These are phyloP conservation scores for Nicotiana benthamiana DNA, from an alignment of 257 asterid species.

Conservation along the genomic window DNA sequence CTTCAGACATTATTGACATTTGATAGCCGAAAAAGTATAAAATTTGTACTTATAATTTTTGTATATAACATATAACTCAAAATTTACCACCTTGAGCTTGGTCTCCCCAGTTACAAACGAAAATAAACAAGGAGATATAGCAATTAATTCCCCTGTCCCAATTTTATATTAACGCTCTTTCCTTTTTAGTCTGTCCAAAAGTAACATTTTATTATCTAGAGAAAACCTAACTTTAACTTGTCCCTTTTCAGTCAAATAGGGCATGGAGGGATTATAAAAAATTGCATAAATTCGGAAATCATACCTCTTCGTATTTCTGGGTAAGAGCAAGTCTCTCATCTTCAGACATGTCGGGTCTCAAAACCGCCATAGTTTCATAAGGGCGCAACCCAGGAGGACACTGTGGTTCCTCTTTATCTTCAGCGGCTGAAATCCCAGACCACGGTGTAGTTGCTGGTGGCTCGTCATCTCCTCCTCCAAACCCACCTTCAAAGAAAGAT, in stretches of 20 bases:
- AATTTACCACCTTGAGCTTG: background rate
- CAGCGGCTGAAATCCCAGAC: slow-evolving; percentile 47
- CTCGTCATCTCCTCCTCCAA: slow-evolving; percentile 40
- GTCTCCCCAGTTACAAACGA: background rate
- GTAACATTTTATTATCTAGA: no score
- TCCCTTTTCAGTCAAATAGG: no score
- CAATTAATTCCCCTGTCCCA: background rate
- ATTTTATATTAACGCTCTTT: no score
- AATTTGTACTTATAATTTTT: no score
- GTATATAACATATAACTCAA: background rate
- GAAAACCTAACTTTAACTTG: no score
- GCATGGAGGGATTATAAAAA: no score
- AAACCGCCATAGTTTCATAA: slow-evolving; percentile 79
- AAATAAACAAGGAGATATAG: background rate
- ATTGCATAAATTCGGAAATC: no score
- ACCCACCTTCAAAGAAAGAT: slow-evolving; percentile 61
- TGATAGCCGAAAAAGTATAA: no score
- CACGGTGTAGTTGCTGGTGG: slow-evolving; percentile 38
- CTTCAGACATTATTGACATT: no score
- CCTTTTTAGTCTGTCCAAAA: no score
- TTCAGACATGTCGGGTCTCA: slow-evolving; percentile 94
- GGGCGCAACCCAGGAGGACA: slow-evolving; percentile 92
- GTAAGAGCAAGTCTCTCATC: slow-evolving; percentile 88
- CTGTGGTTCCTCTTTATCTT: slow-evolving; percentile 79
- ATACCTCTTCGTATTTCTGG: slow-evolving; percentile 84